Evolutionary conservation across 345 rosid genomes (phyloP), one percentile per base, ranked within the genome.

Genomic region (Dipteronia sinensis): DNA sequence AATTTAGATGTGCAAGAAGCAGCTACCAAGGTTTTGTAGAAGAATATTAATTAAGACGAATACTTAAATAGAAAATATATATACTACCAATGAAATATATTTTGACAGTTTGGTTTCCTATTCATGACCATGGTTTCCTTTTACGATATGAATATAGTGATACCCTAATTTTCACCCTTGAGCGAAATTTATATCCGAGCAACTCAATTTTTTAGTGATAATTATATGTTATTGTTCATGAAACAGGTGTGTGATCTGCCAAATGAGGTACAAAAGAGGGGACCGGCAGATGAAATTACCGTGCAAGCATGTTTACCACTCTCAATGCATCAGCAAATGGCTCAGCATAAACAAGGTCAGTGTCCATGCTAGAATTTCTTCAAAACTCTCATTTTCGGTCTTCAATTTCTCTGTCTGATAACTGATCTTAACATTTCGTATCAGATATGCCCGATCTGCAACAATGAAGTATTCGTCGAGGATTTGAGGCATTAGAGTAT

Each of bases 361-460:
- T 71, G 83, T 71, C 34, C 27, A 75, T 71, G 62, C 44, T 65
- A 27, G 6, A 4, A 16, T 16, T 17, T 53, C 58, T 53, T 15
- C 58, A 42, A 3, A 59, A 59, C 27, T 59, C 64, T 59, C 68
- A 70, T 15, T 64, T 72, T 10, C 19, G 23, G 58, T 71, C 31
- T 22, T 29, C 19, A 67, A 46, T 59, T 59, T 34, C 31, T 71
- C 25, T 65, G 9, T 44, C 17, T 63, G 29, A 62, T 63, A 15
- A 44, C 40, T 53, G 19, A 72, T 71, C 56, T 20, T 67, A 19
- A 65, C 49, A 6, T 15, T 81, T 12, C 34, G 69, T 31, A 16
- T 73, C 83, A 91, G 95, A 79, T 85, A 66, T 91, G 95, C 76
- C 95, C 90, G 0, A 87, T 91, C 63, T 91, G 95, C 86, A 89